Percentiles rank a stretch among this genome's conserved stretches.
Evolutionary conservation across 169 alveolate species (phyloP).

Genomic region (Plasmodium coatneyi): DNA sequence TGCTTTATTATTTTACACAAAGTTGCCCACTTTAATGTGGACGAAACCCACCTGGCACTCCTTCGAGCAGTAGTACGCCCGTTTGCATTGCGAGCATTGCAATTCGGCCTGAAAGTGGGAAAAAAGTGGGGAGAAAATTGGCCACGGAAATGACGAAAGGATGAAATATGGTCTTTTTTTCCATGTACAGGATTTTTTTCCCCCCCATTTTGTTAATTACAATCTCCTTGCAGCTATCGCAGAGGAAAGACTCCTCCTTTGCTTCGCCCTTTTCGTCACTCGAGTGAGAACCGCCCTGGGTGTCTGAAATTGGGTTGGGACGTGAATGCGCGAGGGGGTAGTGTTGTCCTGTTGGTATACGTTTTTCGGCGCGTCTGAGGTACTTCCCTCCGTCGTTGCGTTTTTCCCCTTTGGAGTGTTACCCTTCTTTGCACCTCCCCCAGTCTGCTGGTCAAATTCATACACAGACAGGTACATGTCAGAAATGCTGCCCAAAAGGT

Average conservation of each 20-base stretch:
- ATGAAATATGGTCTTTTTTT: neutral
- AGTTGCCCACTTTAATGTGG: neutral
- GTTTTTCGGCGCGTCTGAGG: neutral
- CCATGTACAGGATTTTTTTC: neutral
- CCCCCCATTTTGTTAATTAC: constrained; percentile 23
- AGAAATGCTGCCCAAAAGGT: constrained; percentile 32
- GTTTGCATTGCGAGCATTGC: constrained; percentile 70
- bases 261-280: neutral
- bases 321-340: neutral
- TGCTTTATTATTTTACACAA: neutral
- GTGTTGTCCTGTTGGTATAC: neutral
- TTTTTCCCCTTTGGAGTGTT: neutral
- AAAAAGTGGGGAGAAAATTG: neutral
- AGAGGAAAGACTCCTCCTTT: constrained; percentile 4
- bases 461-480: constrained; percentile 42
- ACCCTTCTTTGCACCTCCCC: neutral
- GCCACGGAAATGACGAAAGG: neutral
- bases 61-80: constrained; percentile 56
- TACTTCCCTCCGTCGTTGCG: neutral
- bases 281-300: neutral
- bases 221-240: constrained; percentile 54
- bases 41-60: constrained; percentile 35
- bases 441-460: constrained; percentile 40
- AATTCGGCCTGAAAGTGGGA: constrained; percentile 47
- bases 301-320: neutral